Evolutionary conservation across 345 rosid species (phyloP).

Genomic region (Orychophragmus violaceus): DNA sequence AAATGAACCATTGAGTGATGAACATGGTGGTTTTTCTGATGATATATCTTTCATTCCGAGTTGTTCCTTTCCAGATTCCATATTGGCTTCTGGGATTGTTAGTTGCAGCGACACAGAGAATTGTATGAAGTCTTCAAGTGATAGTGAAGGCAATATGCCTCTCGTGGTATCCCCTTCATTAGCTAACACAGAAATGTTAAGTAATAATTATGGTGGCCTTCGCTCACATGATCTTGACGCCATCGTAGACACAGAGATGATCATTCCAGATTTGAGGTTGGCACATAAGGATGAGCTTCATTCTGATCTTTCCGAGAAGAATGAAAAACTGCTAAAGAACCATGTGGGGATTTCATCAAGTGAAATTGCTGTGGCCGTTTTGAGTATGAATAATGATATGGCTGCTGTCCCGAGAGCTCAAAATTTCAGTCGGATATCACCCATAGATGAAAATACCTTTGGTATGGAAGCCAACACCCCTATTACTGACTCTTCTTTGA

Average conservation of each 20-base stretch:
- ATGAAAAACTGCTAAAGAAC: constrained; percentile 15
- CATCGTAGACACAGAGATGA: constrained; percentile 10
- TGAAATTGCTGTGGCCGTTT: constrained; percentile 12
- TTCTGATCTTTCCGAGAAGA: constrained; percentile 18
- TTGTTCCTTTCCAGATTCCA: constrained; percentile 14
- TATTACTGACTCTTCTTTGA: constrained; percentile 30
- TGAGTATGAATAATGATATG: constrained; percentile 33
- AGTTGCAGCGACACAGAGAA: constrained; percentile 13
- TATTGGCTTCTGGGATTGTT: constrained; percentile 2
- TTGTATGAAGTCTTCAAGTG: constrained; percentile 19
- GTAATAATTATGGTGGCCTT: constrained; percentile 14
- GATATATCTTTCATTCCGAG: constrained; percentile 11
- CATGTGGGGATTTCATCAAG: constrained; percentile 11
- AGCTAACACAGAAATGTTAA: constrained; percentile 15
- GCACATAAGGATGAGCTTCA: constrained; percentile 18
- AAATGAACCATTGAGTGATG: constrained; percentile 10
- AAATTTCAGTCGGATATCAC: constrained; percentile 17
- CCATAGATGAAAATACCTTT: constrained; percentile 22
- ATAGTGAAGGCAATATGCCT: constrained; percentile 24
- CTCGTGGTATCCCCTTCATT: constrained; percentile 21
- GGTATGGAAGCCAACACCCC: constrained; percentile 27
- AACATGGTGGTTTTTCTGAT: constrained; percentile 4
- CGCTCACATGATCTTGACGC: constrained; percentile 20
- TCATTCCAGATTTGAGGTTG: constrained; percentile 22
- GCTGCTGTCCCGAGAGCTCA: constrained; percentile 31